These are phyloP conservation scores for Pyrus hybrid DNA, from an alignment of 331 rosid genomes.

Conservation along the genomic window DNA sequence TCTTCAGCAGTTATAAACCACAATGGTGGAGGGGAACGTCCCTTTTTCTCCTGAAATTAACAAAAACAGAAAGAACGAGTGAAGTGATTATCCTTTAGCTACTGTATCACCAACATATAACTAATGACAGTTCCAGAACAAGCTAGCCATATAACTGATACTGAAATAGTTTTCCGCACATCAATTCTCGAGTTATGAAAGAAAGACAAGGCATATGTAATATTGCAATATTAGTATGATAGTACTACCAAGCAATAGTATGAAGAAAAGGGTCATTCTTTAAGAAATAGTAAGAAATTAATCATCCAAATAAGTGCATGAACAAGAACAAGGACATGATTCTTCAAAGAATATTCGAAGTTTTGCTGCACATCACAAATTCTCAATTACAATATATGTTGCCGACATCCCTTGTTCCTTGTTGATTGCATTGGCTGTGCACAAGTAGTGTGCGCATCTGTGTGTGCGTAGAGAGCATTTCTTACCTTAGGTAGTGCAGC, in stretches of 20 bases:
- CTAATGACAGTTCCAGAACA: not conserved
- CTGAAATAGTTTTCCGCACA: not conserved
- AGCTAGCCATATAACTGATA: not conserved
- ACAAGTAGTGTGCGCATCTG: not conserved
- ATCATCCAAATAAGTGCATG: not conserved
- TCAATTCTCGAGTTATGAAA: not conserved
- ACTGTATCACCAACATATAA: not conserved
- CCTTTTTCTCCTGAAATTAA: constrained; percentile 73
- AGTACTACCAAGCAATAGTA: not conserved
- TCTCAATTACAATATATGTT: not conserved
- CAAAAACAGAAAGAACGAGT: not conserved
- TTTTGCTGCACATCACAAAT: not conserved
- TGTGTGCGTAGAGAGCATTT: not conserved
- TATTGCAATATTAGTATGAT: not conserved
- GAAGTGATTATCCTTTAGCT: no score
- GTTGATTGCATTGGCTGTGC: not conserved
- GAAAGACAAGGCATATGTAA: not conserved
- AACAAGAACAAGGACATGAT: not conserved
- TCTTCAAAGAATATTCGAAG: not conserved
- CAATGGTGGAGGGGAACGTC: constrained; percentile 62
- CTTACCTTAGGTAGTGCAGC: constrained; percentile 59
- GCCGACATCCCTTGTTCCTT: not conserved
- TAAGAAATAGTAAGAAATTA: not conserved
- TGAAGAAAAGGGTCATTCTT: not conserved
- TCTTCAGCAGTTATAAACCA: constrained; percentile 71